Evolutionary conservation across 1,284 basidiomycete genomes (phyloP).

Genomic region (Boletellus dicymbophilus): DNA sequence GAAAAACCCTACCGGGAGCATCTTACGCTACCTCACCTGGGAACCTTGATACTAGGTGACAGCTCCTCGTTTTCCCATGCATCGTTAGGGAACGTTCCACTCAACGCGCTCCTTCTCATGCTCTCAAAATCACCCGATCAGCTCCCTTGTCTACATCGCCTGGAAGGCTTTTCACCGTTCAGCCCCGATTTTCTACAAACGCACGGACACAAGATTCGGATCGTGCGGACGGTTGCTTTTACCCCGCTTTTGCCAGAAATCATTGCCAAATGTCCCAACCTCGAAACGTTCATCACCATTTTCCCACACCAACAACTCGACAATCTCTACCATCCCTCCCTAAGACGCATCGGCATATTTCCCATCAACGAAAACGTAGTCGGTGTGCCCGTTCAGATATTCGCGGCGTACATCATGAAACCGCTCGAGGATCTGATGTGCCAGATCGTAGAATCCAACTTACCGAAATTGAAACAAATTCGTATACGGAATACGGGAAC

Average conservation of each 20-base stretch:
- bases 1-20: constrained; percentile 19
- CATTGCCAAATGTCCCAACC: constrained; percentile 39
- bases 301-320: constrained; percentile 36
- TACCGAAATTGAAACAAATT: constrained; percentile 39
- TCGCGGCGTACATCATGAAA: constrained; percentile 34
- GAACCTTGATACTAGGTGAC: constrained; percentile 41
- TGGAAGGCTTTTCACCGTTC: constrained; percentile 45
- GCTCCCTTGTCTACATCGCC: constrained; percentile 39
- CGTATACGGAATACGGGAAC: constrained; percentile 42
- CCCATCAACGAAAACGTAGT: constrained; percentile 32
- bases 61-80: constrained; percentile 40
- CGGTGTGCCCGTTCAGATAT: constrained; percentile 30
- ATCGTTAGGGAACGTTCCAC: constrained; percentile 35
- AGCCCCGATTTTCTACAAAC: constrained; percentile 37
- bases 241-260: constrained; percentile 34
- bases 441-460: constrained; percentile 37
- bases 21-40: constrained; percentile 37
- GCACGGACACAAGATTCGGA: constrained; percentile 42
- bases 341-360: constrained; percentile 35
- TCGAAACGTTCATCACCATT: constrained; percentile 38
- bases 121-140: constrained; percentile 34
- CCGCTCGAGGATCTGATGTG: constrained; percentile 41
- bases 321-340: constrained; percentile 28
- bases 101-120: constrained; percentile 41
- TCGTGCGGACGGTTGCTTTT: constrained; percentile 37